Evolutionary conservation across 306 rosid genomes (phyloP).

Genomic region (Malus fusca): DNA sequence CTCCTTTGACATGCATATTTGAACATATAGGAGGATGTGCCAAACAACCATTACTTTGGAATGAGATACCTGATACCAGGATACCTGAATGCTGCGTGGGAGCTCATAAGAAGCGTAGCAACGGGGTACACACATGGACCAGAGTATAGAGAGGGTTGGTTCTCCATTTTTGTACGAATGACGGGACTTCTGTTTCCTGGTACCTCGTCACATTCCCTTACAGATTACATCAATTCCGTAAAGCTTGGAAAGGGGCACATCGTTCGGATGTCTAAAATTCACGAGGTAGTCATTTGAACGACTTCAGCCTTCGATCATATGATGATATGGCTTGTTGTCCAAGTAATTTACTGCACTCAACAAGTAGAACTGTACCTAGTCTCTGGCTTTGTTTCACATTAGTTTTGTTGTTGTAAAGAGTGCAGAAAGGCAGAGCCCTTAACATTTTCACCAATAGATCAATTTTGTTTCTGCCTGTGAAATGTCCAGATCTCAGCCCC

Average conservation of each 20-base stretch:
- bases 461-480: neutral
- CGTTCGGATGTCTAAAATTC: conserved; percentile 20
- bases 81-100: conserved; percentile 64
- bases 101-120: conserved; percentile 50
- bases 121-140: conserved; percentile 53
- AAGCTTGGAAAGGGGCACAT: conserved; percentile 48
- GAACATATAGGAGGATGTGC: conserved; percentile 55
- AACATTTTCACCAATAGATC: neutral
- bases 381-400: neutral
- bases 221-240: conserved; percentile 51
- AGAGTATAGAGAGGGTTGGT: conserved; percentile 64
- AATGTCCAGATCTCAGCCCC: neutral
- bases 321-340: neutral
- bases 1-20: conserved; percentile 10
- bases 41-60: conserved; percentile 56
- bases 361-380: neutral
- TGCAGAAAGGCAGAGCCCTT: neutral
- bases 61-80: no score
- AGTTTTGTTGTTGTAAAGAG: neutral
- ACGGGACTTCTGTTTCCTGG: conserved; percentile 62
- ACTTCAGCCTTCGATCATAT: neutral
- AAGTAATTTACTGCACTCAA: neutral
- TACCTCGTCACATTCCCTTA: conserved; percentile 49
- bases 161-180: conserved; percentile 31
- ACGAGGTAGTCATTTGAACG: neutral